phyloP scores from a whole-genome alignment of 306 rosid genomes.

The Quillaja saponaria region DNA sequence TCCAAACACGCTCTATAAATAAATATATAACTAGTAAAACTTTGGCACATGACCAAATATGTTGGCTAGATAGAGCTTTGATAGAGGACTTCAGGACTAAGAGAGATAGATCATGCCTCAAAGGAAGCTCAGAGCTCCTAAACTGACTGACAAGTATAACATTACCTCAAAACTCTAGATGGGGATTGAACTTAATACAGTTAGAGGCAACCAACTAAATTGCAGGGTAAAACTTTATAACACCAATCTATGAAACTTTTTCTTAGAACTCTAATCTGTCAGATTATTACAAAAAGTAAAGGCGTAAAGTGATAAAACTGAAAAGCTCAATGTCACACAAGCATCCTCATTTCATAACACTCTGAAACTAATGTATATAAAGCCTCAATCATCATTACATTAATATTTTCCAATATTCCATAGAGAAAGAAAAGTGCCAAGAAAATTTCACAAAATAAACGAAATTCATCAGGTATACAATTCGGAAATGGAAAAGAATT shows the following conservation, averaged over 20 bases:
- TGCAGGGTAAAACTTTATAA: constrained; percentile 1
- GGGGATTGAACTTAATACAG: neutral
- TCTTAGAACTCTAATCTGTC: neutral
- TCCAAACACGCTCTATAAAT: no score
- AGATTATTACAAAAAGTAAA: neutral
- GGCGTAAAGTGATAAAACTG: neutral
- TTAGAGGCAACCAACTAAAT: constrained; percentile 3
- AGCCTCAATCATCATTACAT: neutral
- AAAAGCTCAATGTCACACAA: neutral
- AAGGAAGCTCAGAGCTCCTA: neutral
- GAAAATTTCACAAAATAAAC: neutral
- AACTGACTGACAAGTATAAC: neutral
- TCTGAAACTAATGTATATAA: neutral
- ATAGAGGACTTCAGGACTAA: neutral
- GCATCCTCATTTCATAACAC: neutral
- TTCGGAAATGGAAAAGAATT: constrained; percentile 42
- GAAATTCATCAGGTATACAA: constrained; percentile 54
- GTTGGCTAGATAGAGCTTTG: neutral
- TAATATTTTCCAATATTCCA: neutral
- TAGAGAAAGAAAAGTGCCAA: no score
- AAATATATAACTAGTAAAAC: no score
- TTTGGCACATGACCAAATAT: neutral
- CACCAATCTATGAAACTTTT: neutral
- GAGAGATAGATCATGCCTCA: constrained; percentile 3
- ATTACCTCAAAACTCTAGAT: neutral